Evolutionary conservation across 2,329 filamentous ascomycete genomes (phyloP).

Genomic region (Penicillium sp.): DNA sequence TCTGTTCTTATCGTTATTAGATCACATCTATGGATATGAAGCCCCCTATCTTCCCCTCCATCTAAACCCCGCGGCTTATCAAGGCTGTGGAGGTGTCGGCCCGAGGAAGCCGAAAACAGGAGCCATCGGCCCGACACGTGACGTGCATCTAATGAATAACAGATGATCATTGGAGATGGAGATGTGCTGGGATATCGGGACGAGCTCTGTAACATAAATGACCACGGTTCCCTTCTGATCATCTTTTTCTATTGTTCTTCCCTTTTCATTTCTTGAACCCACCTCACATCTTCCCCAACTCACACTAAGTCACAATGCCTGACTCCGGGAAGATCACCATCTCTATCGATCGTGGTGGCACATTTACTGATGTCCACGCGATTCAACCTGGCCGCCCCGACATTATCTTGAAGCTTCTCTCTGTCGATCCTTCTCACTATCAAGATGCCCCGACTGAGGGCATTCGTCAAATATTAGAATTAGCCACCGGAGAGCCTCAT

Average conservation of each 20-base stretch:
- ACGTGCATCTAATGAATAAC: conserved; percentile 12
- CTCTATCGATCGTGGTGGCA: conserved; percentile 42
- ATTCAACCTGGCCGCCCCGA: conserved; percentile 38
- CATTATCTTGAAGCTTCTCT: conserved; percentile 42
- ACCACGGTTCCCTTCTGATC: not conserved
- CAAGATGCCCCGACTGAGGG: conserved; percentile 67
- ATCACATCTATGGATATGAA: not conserved
- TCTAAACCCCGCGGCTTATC: not conserved
- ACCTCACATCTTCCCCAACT: not conserved
- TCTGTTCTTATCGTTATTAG: not conserved
- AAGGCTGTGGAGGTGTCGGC: conserved; percentile 13
- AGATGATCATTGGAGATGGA: not conserved
- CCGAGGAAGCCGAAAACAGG: conserved; percentile 19
- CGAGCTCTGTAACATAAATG: conserved; percentile 7
- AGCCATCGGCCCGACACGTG: conserved; percentile 33
- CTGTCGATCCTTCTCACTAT: conserved; percentile 41
- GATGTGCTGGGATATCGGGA: not conserved
- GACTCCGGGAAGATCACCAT: conserved; percentile 35
- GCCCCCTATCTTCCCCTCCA: not conserved
- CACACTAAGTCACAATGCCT: conserved; percentile 20
- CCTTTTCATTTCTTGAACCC: not conserved
- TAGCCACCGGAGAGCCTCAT: conserved; percentile 35
- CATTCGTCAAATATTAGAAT: conserved; percentile 66
- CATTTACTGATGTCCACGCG: conserved; percentile 42
- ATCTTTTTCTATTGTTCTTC: not conserved